Evolutionary conservation across 495 filamentous ascomycete species (phyloP).

Genomic region (Physcia stellaris): DNA sequence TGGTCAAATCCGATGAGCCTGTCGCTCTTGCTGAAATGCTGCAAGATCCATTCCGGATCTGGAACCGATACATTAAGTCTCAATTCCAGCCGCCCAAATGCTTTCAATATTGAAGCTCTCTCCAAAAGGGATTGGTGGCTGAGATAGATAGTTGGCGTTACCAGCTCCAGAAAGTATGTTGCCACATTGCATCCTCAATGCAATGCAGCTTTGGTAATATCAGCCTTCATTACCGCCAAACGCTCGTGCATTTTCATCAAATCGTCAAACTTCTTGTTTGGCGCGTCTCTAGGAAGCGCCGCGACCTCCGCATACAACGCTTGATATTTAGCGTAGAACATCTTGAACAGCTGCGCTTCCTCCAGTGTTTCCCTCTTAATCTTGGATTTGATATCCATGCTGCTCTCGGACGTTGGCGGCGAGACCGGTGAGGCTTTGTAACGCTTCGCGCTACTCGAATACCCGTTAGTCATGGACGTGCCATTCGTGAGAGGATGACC

Average conservation of each 20-base stretch:
- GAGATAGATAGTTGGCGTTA: too few species aligned
- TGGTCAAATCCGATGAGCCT: too few species aligned
- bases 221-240: constrained; percentile 48
- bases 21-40: too few species aligned
- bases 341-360: constrained; percentile 48
- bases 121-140: too few species aligned
- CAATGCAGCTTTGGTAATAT: constrained; percentile 52
- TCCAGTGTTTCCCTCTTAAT: constrained; percentile 29
- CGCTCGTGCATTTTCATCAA: constrained; percentile 47
- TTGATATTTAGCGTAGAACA: constrained; percentile 49
- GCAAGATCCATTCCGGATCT: too few species aligned
- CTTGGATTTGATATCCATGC: constrained; percentile 31
- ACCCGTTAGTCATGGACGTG: constrained; percentile 18
- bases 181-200: too few species aligned
- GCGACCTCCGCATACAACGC: constrained; percentile 44
- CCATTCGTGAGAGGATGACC: constrained; percentile 20
- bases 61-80: too few species aligned
- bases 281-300: constrained; percentile 34
- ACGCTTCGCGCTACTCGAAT: too few species aligned
- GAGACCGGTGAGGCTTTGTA: constrained; percentile 24
- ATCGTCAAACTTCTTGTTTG: constrained; percentile 39
- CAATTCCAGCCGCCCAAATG: too few species aligned
- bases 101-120: too few species aligned
- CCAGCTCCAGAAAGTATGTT: too few species aligned
- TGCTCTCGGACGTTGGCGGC: constrained; percentile 31